phyloP scores from a whole-genome alignment of 1,139 yeast genomes.

The Saccharomyces hybrid region DNA sequence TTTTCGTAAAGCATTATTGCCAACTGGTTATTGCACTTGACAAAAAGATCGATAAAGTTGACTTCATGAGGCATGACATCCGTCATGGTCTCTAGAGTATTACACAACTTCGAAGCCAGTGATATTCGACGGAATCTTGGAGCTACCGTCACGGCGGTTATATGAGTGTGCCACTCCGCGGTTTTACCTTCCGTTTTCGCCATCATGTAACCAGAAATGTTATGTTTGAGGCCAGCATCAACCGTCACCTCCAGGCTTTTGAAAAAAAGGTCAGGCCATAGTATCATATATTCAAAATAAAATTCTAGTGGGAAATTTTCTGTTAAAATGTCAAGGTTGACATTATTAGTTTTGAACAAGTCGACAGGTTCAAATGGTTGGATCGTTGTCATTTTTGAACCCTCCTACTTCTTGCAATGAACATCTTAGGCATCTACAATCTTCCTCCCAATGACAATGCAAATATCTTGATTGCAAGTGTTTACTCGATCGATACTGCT shows the following conservation, averaged over 20 bases:
- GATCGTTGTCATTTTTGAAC: slow-evolving; percentile 25
- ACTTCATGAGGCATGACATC: slow-evolving; percentile 65
- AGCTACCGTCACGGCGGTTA: slow-evolving; percentile 90
- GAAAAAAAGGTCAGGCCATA: slow-evolving; percentile 89
- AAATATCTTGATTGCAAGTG: not conserved
- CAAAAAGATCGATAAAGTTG: slow-evolving; percentile 84
- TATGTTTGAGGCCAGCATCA: slow-evolving; percentile 15
- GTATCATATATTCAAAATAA: slow-evolving; percentile 71
- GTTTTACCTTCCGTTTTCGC: slow-evolving; percentile 90
- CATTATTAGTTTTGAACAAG: slow-evolving; percentile 59
- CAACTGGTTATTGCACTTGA: slow-evolving; percentile 70
- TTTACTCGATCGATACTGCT: not conserved
- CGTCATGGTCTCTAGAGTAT: slow-evolving; percentile 63
- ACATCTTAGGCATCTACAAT: not conserved
- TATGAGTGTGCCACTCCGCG: slow-evolving; percentile 92
- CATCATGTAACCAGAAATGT: slow-evolving; percentile 74
- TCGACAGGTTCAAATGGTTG: slow-evolving; percentile 82
- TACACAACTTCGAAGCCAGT: slow-evolving; percentile 67
- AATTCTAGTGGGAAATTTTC: slow-evolving; percentile 84
- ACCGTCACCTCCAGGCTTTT: slow-evolving; percentile 46
- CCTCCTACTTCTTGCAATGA: not conserved
- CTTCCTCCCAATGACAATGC: not conserved
- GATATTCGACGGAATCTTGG: slow-evolving; percentile 79
- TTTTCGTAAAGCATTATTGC: slow-evolving; percentile 81
- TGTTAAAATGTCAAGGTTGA: slow-evolving; percentile 81